A percentile compares a stretch with the other conserved stretches of the same genome.
Conservation (phyloP, 192 early-diverging fungal genomes). For the Physocladia obscura region DNA sequence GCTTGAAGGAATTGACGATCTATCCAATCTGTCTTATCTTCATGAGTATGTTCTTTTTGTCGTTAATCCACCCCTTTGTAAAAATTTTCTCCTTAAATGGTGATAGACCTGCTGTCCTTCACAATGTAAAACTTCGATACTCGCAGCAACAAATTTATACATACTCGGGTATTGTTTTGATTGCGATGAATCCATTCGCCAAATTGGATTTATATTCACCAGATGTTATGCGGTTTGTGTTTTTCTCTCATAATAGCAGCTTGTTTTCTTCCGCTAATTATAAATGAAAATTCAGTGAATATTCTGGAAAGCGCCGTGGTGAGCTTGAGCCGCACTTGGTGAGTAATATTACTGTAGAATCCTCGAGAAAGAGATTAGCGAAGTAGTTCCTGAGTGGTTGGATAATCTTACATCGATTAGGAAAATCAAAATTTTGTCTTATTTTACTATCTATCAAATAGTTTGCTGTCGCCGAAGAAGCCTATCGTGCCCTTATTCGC, state of each 20-base stretch:
- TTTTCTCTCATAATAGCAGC: not conserved
- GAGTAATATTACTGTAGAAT: not conserved
- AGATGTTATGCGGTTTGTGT: slow-evolving; percentile 29
- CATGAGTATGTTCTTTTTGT: slow-evolving; percentile 87
- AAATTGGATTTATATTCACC: slow-evolving; percentile 84
- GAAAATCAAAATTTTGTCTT: not conserved
- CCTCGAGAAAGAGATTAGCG: too few species aligned
- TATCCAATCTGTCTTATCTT: slow-evolving; percentile 91
- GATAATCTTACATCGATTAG: too few species aligned
- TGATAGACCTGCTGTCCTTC: slow-evolving; percentile 73
- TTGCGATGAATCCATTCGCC: slow-evolving; percentile 95
- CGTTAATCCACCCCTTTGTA: not conserved
- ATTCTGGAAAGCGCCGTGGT: slow-evolving; percentile 88
- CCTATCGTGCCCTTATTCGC: slow-evolving; percentile 88
- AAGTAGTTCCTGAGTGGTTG: not conserved
- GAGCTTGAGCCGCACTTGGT: slow-evolving; percentile 94
- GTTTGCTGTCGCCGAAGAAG: slow-evolving; percentile 98
- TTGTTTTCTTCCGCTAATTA: not conserved
- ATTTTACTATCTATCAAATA: not conserved
- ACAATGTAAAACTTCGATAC: slow-evolving; percentile 89
- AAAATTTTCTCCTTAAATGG: not conserved
- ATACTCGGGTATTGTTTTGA: slow-evolving; percentile 97
- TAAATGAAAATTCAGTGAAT: slow-evolving; percentile 60
- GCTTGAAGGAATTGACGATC: slow-evolving; percentile 78
- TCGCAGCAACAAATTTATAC: slow-evolving; percentile 94